Evolutionary conservation across 108 stramenopile species (phyloP).

Genomic region (Skeletonema potamos): DNA sequence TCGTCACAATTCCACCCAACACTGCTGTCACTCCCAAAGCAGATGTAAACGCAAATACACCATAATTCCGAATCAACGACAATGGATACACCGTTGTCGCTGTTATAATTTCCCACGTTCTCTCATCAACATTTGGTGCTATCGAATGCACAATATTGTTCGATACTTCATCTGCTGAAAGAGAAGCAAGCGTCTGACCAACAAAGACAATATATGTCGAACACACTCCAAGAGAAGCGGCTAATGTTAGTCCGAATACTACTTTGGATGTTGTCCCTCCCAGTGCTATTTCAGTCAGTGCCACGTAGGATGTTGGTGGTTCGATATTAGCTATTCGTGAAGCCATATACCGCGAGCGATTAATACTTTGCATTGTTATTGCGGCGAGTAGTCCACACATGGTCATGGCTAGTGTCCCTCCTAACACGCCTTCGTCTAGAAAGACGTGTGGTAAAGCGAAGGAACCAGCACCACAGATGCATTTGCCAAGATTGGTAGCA

Average conservation of each 20-base stretch:
- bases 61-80: slow-evolving; percentile 44
- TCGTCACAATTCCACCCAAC: slow-evolving; percentile 38
- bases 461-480: slow-evolving; percentile 58
- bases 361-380: slow-evolving; percentile 40
- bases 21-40: slow-evolving; percentile 49
- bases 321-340: neutral
- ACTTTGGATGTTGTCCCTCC: slow-evolving; percentile 20
- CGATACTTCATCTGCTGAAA: slow-evolving; percentile 27
- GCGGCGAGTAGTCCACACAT: slow-evolving; percentile 36
- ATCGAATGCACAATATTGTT: slow-evolving; percentile 18
- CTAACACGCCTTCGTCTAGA: slow-evolving; percentile 51
- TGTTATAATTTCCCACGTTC: slow-evolving; percentile 32
- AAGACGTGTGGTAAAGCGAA: slow-evolving; percentile 54
- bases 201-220: slow-evolving; percentile 50
- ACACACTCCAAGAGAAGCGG: slow-evolving; percentile 47
- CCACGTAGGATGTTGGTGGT: slow-evolving; percentile 38
- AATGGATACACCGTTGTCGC: slow-evolving; percentile 37
- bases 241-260: slow-evolving; percentile 42
- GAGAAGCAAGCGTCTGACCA: slow-evolving; percentile 32
- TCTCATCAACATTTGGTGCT: slow-evolving; percentile 23
- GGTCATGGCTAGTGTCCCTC: slow-evolving; percentile 45
- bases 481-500: slow-evolving; percentile 48
- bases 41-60: slow-evolving; percentile 50
- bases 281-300: slow-evolving; percentile 33
- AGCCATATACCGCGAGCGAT: slow-evolving; percentile 14